Percentiles rank a stretch among this genome's conserved stretches.
Evolutionary conservation across 345 rosid genomes (phyloP).

Genomic region (Dovyalis caffra): DNA sequence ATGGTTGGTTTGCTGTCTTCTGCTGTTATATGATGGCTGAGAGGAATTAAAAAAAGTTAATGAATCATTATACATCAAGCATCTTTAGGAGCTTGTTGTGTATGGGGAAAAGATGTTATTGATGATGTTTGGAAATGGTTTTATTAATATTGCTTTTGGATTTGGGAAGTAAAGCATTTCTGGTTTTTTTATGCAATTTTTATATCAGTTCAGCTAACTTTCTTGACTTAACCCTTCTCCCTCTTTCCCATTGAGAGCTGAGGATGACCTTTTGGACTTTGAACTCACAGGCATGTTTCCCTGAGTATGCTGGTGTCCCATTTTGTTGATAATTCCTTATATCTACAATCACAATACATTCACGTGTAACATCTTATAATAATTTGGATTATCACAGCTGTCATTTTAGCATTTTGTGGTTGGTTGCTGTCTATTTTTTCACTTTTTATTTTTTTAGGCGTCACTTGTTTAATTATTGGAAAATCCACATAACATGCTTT

Average conservation of each 20-base stretch:
- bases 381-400: background rate
- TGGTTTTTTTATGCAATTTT: background rate
- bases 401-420: constrained; percentile 2
- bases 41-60: background rate
- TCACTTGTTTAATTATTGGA: background rate
- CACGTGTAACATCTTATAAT: background rate
- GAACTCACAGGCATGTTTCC: background rate
- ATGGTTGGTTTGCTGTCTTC: background rate
- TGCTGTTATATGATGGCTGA: background rate
- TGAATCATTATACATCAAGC: background rate
- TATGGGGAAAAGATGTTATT: background rate
- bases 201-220: background rate
- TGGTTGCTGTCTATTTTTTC: background rate
- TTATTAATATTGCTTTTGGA: background rate
- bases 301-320: background rate
- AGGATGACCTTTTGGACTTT: background rate
- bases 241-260: background rate
- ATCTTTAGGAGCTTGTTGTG: background rate
- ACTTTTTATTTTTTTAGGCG: background rate
- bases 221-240: background rate
- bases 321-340: background rate
- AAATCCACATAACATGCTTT: background rate
- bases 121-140: background rate
- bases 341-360: background rate
- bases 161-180: background rate